phyloP scores from a whole-genome alignment of 2,329 filamentous ascomycete genomes.

The Dothidotthia symphoricarpi region DNA sequence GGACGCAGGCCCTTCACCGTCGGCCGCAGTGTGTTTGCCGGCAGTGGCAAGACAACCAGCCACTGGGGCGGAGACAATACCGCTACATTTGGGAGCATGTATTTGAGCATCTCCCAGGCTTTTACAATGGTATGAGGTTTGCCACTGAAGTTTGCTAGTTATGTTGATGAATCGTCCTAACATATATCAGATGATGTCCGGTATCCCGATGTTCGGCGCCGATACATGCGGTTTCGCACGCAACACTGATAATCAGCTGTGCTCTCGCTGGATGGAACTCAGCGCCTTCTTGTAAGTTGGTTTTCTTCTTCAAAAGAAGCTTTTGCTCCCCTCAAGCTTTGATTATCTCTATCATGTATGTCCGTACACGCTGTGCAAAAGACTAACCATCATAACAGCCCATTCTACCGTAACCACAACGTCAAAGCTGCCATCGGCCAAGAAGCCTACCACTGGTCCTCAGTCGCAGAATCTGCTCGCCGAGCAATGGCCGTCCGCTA shows the following conservation, averaged over 20 bases:
- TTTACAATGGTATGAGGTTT: slow-evolving; percentile 65
- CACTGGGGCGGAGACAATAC: slow-evolving; percentile 69
- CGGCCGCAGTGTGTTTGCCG: slow-evolving; percentile 13
- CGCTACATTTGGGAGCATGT: slow-evolving; percentile 68
- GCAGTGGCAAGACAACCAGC: slow-evolving; percentile 11
- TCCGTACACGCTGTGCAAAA: neutral
- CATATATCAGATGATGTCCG: slow-evolving; percentile 61
- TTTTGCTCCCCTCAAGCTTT: no score
- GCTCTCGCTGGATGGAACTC: slow-evolving; percentile 69
- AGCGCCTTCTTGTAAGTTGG: slow-evolving; percentile 59
- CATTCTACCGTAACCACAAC: slow-evolving; percentile 75
- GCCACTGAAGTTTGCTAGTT: no score
- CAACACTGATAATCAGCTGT: slow-evolving; percentile 65
- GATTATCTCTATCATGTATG: no score
- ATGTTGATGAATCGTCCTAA: no score
- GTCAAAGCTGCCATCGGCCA: slow-evolving; percentile 58
- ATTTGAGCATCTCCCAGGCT: slow-evolving; percentile 70
- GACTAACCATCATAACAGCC: slow-evolving; percentile 27
- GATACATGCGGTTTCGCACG: slow-evolving; percentile 63
- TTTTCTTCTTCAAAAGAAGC: no score
- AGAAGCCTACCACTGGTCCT: slow-evolving; percentile 67
- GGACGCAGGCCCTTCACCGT: slow-evolving; percentile 12
- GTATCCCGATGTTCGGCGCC: slow-evolving; percentile 69
- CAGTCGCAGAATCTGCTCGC: slow-evolving; percentile 61
- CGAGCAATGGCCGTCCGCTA: slow-evolving; percentile 67